A percentile compares a stretch with the other conserved stretches of the same genome.
Evolutionary conservation across 345 rosid genomes (phyloP).

Genomic region (Gossypium mustelinum): DNA sequence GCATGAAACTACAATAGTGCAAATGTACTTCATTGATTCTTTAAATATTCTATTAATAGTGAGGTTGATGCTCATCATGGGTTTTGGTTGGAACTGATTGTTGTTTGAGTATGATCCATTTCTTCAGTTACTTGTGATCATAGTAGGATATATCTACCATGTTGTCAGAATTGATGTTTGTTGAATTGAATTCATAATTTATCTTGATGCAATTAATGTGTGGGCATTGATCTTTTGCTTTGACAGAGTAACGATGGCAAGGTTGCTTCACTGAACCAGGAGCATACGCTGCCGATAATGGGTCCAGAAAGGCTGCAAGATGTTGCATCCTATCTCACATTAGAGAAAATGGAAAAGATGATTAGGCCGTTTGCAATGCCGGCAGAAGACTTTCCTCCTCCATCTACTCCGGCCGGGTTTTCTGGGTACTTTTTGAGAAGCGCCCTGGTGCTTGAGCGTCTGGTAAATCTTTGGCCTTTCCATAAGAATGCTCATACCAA

Average conservation of each 20-base stretch:
- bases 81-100: background rate
- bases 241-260: conserved; percentile 54
- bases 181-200: background rate
- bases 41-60: background rate
- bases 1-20: background rate
- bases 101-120: background rate
- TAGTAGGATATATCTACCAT: background rate
- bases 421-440: conserved; percentile 92
- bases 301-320: conserved; percentile 99
- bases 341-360: conserved; percentile 94
- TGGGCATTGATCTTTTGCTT: background rate
- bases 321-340: conserved; percentile 70
- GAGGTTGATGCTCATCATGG: background rate
- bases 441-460: conserved; percentile 80
- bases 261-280: conserved; percentile 71
- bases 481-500: conserved; percentile 42
- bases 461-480: conserved; percentile 81
- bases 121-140: background rate
- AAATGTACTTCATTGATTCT: conserved; percentile 6
- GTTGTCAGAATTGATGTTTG: background rate
- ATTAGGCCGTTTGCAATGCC: conserved; percentile 95
- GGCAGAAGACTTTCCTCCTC: conserved; percentile 95
- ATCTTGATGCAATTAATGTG: background rate
- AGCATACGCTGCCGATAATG: conserved; percentile 95
- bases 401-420: conserved; percentile 85